These are phyloP conservation scores for Lodderomyces parapsilosis DNA, from an alignment of 1,139 yeast genomes.

Conservation along the genomic window DNA sequence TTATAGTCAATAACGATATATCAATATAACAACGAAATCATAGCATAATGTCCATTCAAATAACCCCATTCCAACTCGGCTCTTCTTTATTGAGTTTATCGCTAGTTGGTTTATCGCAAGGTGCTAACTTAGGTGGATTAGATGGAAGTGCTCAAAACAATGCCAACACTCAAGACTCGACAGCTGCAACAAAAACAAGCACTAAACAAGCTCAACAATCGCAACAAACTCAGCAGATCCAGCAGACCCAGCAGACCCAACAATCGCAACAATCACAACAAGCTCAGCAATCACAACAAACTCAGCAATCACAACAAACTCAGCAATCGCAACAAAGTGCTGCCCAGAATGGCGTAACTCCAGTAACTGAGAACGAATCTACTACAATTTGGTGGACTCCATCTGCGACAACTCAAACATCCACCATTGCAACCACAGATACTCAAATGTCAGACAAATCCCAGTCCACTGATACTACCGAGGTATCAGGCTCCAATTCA, in stretches of 20 bases:
- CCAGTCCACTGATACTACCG: not conserved
- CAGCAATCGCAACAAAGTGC: constrained; percentile 10
- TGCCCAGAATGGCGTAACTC: constrained; percentile 1
- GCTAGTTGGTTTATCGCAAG: constrained; percentile 12
- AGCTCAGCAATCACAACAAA: constrained; percentile 11
- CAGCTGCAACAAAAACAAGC: constrained; percentile 9
- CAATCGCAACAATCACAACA: constrained; percentile 3
- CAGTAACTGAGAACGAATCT: constrained; percentile 7
- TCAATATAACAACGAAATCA: not conserved
- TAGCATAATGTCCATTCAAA: not conserved
- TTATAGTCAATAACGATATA: constrained; percentile 9
- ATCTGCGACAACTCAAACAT: constrained; percentile 12
- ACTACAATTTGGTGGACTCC: constrained; percentile 17
- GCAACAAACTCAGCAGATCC: constrained; percentile 12
- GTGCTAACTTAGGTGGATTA: constrained; percentile 17
- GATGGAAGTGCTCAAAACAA: constrained; percentile 10
- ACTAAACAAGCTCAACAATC: constrained; percentile 6
- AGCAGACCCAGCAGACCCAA: constrained; percentile 12
- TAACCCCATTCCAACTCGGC: constrained; percentile 16
- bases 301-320: constrained; percentile 7
- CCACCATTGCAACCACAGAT: constrained; percentile 6
- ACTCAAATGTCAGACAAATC: not conserved
- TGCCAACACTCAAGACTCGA: constrained; percentile 3
- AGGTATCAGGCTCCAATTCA: constrained; percentile 11
- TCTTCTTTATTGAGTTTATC: constrained; percentile 16